Base-by-base conservation (phyloP, 2,329 filamentous ascomycete species). In the Fusarium sulawesiense region DNA sequence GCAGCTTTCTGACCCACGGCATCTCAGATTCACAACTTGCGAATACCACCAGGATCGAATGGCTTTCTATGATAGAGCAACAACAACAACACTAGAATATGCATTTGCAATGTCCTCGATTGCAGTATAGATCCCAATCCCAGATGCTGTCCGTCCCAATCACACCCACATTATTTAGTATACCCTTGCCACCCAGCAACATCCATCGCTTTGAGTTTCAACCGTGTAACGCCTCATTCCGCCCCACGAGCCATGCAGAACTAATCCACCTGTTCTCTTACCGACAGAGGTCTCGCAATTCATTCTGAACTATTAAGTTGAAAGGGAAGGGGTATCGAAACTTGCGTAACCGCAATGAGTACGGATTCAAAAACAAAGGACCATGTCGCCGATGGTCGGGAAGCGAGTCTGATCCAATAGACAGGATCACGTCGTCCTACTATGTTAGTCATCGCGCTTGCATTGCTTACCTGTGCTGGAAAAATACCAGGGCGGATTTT, bases 301-400 rank as follows among this genome's bases (percentile, higher is more conserved):
- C 32, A 37, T 66, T 60, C 47, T 65, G 41, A 58, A 54, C 55
- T 66, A 56, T 53, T 71, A 64, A 47, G 61, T 55, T 54, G 66
- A 44, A 66, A 53, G 51, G 65, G 47, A 55, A 64, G 59, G 72
- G 73, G 68, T 75, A 75, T 75, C 71, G 69, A 73, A 56, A 66
- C 69, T 69, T 53, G 54, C 54, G 48, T 71, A 64, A 73, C 56
- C 62, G 59, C 41, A 54, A 62, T 25, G 47, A 40, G 30, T 37
- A 60, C 27, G 27, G 54, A 64, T 47, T 47, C 23, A 64, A 58
- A 65, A 63, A 57, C 48, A 61, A 72, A 63, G 13, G 40, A 30
- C 41, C 64, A 64, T 60, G 23, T 48, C n/a, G 48, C 30, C 14
- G 13, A 53, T 55, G 50, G 44, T 50, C 55, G 44, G 21, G 47